Evolutionary conservation across 345 rosid genomes (phyloP).

Genomic region (Cochlearia excelsa): DNA sequence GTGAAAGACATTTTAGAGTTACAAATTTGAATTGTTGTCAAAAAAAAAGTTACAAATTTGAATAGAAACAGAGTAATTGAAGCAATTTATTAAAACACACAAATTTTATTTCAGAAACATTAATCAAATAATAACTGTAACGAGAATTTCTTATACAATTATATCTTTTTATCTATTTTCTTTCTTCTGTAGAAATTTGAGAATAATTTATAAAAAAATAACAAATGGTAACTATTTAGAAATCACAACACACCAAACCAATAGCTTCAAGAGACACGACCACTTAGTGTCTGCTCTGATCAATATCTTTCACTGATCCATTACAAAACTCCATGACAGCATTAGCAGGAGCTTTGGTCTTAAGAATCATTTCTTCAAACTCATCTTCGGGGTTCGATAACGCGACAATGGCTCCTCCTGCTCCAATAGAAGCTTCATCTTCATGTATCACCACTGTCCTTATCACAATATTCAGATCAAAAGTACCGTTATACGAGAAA

Average conservation of each 20-base stretch:
- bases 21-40: not conserved
- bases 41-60: not conserved
- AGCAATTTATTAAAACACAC: not conserved
- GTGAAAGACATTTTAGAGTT: slow-evolving; percentile 10
- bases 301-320: slow-evolving; percentile 13
- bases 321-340: slow-evolving; percentile 59
- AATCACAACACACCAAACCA: slow-evolving; percentile 3
- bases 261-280: slow-evolving; percentile 1
- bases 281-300: slow-evolving; percentile 13
- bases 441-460: slow-evolving; percentile 81
- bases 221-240: slow-evolving; percentile 9
- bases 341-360: slow-evolving; percentile 67
- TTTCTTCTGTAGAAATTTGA: slow-evolving; percentile 5
- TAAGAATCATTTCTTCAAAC: slow-evolving; percentile 86
- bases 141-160: not conserved
- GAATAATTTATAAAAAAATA: not conserved
- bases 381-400: slow-evolving; percentile 81
- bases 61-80: too few species aligned
- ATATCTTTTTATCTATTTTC: not conserved
- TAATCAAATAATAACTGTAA: not conserved
- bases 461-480: slow-evolving; percentile 89
- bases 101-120: slow-evolving; percentile 1
- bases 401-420: slow-evolving; percentile 87
- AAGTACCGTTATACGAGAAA: slow-evolving; percentile 78
- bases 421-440: slow-evolving; percentile 87